Conservation (phyloP, 2,329 filamentous ascomycete genomes). For the Chalaropsis ovoidea region DNA sequence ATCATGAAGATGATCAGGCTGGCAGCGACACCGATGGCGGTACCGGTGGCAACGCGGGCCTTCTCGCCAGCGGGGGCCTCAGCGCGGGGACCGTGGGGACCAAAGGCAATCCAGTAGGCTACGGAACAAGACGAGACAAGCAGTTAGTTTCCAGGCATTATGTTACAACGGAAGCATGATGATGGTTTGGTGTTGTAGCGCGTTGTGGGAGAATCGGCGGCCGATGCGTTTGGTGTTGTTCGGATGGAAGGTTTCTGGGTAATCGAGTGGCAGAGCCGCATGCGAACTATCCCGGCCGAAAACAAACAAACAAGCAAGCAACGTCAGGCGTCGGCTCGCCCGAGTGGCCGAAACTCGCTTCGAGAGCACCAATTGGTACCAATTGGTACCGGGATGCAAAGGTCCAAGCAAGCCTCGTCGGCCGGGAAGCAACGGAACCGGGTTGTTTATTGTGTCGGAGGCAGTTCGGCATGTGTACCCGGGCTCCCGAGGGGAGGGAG, state of each 20-base stretch:
- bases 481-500: background rate
- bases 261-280: background rate
- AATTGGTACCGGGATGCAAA: background rate
- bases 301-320: background rate
- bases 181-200: background rate
- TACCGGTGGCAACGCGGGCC: constrained; percentile 67
- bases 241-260: background rate
- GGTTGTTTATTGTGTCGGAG: constrained; percentile 2
- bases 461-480: constrained; percentile 11
- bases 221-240: background rate
- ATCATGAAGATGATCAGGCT: constrained; percentile 61
- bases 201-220: background rate
- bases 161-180: background rate
- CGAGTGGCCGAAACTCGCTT: background rate
- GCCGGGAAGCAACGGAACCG: background rate
- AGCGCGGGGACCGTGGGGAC: constrained; percentile 86
- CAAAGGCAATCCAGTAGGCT: constrained; percentile 99
- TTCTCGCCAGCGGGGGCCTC: constrained; percentile 72
- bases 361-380: background rate
- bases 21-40: constrained; percentile 54
- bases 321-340: background rate
- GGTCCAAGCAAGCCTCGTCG: background rate
- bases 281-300: constrained; percentile 8
- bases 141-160: background rate
- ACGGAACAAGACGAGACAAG: constrained; percentile 27